Evolutionary conservation across 495 filamentous ascomycete genomes (phyloP), one percentile per base, ranked within the genome.

Genomic region (Lophium mytilinum): DNA sequence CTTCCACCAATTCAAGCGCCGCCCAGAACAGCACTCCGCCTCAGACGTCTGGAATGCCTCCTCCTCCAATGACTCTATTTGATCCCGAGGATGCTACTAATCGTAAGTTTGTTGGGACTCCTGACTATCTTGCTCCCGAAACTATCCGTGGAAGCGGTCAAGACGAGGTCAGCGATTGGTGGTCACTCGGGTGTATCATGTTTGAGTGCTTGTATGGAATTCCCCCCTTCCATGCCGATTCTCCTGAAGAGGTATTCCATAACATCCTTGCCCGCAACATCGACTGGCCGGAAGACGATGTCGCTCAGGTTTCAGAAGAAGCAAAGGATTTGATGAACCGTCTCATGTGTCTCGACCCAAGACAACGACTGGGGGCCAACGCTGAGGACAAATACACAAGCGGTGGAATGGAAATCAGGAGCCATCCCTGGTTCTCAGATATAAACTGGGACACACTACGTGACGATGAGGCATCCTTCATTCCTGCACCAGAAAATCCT

Each of bases 161-260:
- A 72, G 93, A 98, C 68, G 90, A 97, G 68, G 91, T 90, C 61
- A 96, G 93, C 69, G 93, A 98, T 80, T 98, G 93, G 93, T 98
- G 93, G 93, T 97, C 93, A 7, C 75, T 98, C 45, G 93, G 93
- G 1, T 97, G 93, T 65, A 97, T 98, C 57, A 76, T 97, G 72
- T 98, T 96, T 67, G 93, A 98, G 63, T 96, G 95, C 58, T 74
- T 98, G 17, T 97, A 87, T 68, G 87, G 93, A 52, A 80, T 88
- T 72, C 93, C 93, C 1, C 93, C 93, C 18, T 98, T 98, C 72
- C 90, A 98, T 68, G 93, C 89, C 6, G 76, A 76, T 15, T 88
- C 89, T 40, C 93, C 93, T 0, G 94, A 98, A 55, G 78, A 92
- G 65, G 94, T 98, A 10, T 98, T 98, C 65, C 89, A 95, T 60